Base-by-base conservation (phyloP, 495 filamentous ascomycete genomes). In the Trichocladium uniseriatum region DNA sequence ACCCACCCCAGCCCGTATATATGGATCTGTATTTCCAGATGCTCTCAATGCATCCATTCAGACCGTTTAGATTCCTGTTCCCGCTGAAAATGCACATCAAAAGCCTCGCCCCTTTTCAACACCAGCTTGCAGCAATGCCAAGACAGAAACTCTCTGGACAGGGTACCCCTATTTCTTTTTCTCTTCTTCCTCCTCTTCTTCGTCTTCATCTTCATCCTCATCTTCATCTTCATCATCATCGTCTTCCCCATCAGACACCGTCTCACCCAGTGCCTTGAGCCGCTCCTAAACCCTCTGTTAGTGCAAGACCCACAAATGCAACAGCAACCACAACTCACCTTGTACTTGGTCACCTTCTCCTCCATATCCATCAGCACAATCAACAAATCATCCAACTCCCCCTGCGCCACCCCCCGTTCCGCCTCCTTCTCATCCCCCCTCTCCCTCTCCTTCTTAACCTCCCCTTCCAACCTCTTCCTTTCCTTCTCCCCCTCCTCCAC, bases 311-410 rank as follows among this genome's bases (percentile, higher is more conserved):
- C 38, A 14, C 15, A 28, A 39, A 28, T 6, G 0, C 11, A 20
- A 43, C 37, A 21, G 28, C 10, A 22, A 51, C 45, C 24, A 3
- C 24, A 27, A 70, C 73, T 58, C 72, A 88, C 86, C 79, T 89
- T 92, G 58, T 92, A 89, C 49, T 79, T 79, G 9, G 75, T 71
- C 50, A 83, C 73, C 72, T 91, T 94, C 42, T 89, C 84, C 64
- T 94, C 88, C n/a, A 92, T 56, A 58, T 94, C 88, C n/a, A 78
- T 84, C 63, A 94, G 84, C 28, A 94, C 81, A 72, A 92, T 85
- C 32, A 94, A 68, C 56, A 94, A 70, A 65, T 94, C 88, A 55
- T 94, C 88, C 27, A 90, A 67, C 60, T 92, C 87, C 19, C 66
- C 56, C 58, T n/a, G n/a, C n/a, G n/a, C n/a, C n/a, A n/a, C n/a